phyloP scores from a whole-genome alignment of 345 rosid genomes.

The Eucalyptus dawsonii region DNA sequence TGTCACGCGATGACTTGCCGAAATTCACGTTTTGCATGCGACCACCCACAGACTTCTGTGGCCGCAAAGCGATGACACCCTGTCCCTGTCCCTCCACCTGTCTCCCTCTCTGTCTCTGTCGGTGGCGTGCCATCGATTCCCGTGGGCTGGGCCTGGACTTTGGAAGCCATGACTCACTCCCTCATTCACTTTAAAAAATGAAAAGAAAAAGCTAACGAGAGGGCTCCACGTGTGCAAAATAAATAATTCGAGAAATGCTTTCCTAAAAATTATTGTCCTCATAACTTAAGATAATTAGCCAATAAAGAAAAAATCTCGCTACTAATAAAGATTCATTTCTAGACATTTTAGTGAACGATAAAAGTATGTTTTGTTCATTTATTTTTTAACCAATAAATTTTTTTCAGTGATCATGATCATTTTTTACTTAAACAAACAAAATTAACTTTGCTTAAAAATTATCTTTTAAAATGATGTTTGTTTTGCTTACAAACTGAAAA shows the following conservation, averaged over 20 bases:
- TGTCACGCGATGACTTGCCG: background rate
- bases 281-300: rapidly evolving
- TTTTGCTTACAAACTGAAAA: rapidly evolving
- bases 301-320: too few relatives aligned
- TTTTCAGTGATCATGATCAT: too few relatives aligned
- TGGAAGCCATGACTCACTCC: background rate
- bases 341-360: too few relatives aligned
- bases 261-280: rapidly evolving
- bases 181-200: background rate
- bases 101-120: background rate
- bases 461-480: too few relatives aligned
- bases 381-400: too few relatives aligned
- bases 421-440: too few relatives aligned
- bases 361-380: too few relatives aligned
- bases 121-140: background rate
- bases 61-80: background rate
- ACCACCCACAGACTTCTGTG: background rate
- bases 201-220: background rate
- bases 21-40: background rate
- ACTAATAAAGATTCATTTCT: too few relatives aligned
- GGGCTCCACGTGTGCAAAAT: background rate
- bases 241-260: too few relatives aligned
- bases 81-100: background rate
- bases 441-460: too few relatives aligned
- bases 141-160: background rate